Base-by-base conservation (phyloP, 495 filamentous ascomycete species). In the Cercophora sp. region DNA sequence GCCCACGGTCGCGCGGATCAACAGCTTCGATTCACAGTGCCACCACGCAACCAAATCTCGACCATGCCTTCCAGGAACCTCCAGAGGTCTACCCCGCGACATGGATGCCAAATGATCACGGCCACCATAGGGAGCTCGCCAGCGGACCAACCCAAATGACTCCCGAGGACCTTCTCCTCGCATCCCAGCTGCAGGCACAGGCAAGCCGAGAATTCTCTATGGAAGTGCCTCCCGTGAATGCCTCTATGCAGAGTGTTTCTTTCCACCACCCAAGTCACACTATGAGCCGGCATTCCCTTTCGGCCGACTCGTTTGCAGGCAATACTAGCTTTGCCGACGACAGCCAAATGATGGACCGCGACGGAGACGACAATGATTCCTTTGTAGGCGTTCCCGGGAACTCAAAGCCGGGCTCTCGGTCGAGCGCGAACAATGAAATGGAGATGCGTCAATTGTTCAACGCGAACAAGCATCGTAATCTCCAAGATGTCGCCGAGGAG, bases 361-460 rank as follows among this genome's bases (percentile, higher is more conserved):
- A 91, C 19, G 81, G 80, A 36, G 81, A 85, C 16, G 76, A 84
- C 27, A 79, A 73, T 0, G 86, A 88, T 53, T 72, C 74, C n/a
- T 72, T 80, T 23, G 79, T 80, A 9, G 71, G 71, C 18, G 48
- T 70, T 18, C 85, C 79, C 56, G 63, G 55, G 18, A 58, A 59
- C 13, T 47, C 65, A 5, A 91, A 86, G 69, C 81, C 84, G 48
- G 78, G 79, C 1, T 83, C 85, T 4, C 60, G 72, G 31, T 82
- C 86, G 0, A 91, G 82, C 20, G 81, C 89, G 2, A 90, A 89
- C 25, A 96, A 95, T 66, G 93, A 98, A 59, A 79, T 88, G 39
- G 93, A 98, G 63, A 80, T 98, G 72, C 83, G 91, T 48, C 88
- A 91, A 60, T 72, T 98, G 24, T 85, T 95, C 45, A 72, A 79